A percentile compares a stretch with the other conserved stretches of the same genome.
Conservation (phyloP, 495 filamentous ascomycete species). For the Daldinia concentrica region DNA sequence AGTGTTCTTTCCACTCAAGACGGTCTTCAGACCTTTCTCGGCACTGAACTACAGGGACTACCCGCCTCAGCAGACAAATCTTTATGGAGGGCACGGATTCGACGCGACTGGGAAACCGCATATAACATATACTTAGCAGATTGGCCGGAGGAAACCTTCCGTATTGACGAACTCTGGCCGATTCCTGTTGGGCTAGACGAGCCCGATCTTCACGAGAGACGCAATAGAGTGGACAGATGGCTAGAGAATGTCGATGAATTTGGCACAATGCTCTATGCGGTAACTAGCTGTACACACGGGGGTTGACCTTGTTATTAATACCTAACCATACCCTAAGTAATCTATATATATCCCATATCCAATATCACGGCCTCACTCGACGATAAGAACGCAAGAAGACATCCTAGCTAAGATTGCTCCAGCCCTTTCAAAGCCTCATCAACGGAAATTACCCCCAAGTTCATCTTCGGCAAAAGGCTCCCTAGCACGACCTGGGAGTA, state of each 20-base stretch:
- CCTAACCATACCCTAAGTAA: background rate
- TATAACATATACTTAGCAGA: conserved; percentile 56
- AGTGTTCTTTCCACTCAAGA: conserved; percentile 54
- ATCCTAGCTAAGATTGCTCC: conserved; percentile 1
- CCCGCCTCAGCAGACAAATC: conserved; percentile 49
- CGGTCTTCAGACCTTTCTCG: conserved; percentile 57
- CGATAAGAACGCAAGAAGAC: background rate
- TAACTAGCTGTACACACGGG: conserved; percentile 56
- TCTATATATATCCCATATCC: background rate
- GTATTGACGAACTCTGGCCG: conserved; percentile 60
- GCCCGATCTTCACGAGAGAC: conserved; percentile 39
- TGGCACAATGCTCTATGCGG: conserved; percentile 60
- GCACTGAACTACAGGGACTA: conserved; percentile 53
- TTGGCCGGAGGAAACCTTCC: conserved; percentile 50
- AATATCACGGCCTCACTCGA: background rate
- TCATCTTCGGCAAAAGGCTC: conserved; percentile 49
- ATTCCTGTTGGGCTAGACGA: conserved; percentile 45
- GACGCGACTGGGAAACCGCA: conserved; percentile 52
- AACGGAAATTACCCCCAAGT: conserved; percentile 31
- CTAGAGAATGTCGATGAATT: conserved; percentile 58
- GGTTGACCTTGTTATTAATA: conserved; percentile 10
- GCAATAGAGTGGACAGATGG: conserved; percentile 54
- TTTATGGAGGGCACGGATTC: conserved; percentile 50
- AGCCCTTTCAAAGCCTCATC: conserved; percentile 13
- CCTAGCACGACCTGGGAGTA: conserved; percentile 44